Evolutionary conservation across 306 rosid species (phyloP), one percentile per base, ranked within the genome.

Genomic region (Citrullus amarus): DNA sequence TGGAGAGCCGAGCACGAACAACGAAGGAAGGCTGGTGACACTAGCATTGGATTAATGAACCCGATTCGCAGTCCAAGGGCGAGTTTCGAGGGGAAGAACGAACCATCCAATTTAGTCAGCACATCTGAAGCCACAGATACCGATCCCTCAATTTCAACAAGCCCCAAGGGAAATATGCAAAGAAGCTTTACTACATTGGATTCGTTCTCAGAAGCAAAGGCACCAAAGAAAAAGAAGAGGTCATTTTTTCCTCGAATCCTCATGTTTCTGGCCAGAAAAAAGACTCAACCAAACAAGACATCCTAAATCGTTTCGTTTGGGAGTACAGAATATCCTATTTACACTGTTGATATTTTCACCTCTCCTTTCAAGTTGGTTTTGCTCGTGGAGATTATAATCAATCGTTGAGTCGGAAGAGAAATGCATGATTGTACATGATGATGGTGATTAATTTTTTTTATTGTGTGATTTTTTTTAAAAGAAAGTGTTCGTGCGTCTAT

Each of bases 1-100:
- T 96, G 99, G 99, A 88, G 99, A 86, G 89, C 99, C 39, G 99
- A 96, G 71, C 86, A 86, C 22, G 98, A 91, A 88, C 97, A 89
- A 80, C 83, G 86, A 48, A 86, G 97, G 80, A 96, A 91, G 86
- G 88, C 88, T 60, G 84, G 87, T 56, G 96, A 89, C 16, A 30
- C 89, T 70, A 93, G 79, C 75, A 92, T 84, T 15, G 90, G 88
- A 77, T 84, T 39, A 14, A 83, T 63, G 76, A 85, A 83, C 80
- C 85, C 89, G 10, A 76, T 67, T 66, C 86, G 63, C 86, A 92
- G 93, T 83, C 96, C 97, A 56, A 86, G 89, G 84, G 81, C 78
- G 60, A 91, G 93, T 88, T 79, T 90, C 32, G 99, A 89, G 88
- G 89, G 81, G 69, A 81, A 75, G 56, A 91, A 85, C 50, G 93